Percentiles rank a stretch among this genome's conserved stretches.
These are phyloP conservation scores for Epichloe uncinata DNA, from an alignment of 2,329 filamentous ascomycete genomes.

Conservation along the genomic window DNA sequence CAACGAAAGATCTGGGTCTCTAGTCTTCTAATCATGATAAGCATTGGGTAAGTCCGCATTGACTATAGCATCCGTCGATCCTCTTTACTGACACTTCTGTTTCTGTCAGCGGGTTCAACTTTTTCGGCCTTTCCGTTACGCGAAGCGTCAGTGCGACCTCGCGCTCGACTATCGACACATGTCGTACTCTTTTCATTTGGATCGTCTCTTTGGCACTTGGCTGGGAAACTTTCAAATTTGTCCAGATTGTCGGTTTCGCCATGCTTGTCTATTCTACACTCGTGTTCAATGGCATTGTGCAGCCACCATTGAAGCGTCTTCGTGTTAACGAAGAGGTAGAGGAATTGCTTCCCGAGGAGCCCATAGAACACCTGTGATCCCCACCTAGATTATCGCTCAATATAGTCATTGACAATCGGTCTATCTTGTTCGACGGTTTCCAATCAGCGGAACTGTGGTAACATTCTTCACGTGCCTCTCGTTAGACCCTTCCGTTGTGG, in stretches of 20 bases:
- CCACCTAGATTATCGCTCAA: neutral
- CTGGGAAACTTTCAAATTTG: conserved; percentile 96
- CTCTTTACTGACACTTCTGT: conserved; percentile 9
- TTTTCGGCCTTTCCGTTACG: conserved; percentile 92
- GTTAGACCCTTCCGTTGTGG: too few species aligned
- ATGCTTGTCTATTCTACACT: conserved; percentile 94
- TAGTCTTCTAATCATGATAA: conserved; percentile 89
- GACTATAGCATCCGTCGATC: neutral
- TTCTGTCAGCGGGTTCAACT: conserved; percentile 74
- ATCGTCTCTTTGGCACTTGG: conserved; percentile 82
- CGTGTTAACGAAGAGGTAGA: conserved; percentile 40
- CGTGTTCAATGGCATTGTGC: conserved; percentile 87
- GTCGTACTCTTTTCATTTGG: conserved; percentile 96
- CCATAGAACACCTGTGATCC: conserved; percentile 53
- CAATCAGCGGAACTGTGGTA: too few species aligned
- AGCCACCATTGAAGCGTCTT: conserved; percentile 62
- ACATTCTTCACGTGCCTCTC: too few species aligned
- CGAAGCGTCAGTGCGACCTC: conserved; percentile 82
- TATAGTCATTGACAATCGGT: neutral
- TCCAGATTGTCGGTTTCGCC: conserved; percentile 80
- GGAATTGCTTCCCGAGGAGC: conserved; percentile 66
- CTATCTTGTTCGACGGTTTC: too few species aligned
- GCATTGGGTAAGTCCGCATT: conserved; percentile 58
- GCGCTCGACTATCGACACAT: conserved; percentile 92
- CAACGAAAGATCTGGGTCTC: conserved; percentile 56